Conservation (phyloP, 768 basidiomycete genomes). For the Leucocoprinus sp. region DNA sequence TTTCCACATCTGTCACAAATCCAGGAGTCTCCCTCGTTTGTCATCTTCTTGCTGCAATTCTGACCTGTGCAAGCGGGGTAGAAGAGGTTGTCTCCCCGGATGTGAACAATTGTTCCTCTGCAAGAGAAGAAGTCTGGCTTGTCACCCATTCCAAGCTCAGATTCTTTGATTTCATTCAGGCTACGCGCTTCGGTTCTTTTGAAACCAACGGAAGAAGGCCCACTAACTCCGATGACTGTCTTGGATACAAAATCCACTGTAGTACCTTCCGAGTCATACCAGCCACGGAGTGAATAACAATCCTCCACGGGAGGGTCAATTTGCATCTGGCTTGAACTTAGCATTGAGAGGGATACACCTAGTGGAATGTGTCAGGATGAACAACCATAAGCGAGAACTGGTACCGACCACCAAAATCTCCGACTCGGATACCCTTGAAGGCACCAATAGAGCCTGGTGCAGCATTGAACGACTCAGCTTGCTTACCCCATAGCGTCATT, state of each 20-base stretch:
- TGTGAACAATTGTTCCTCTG: constrained; percentile 80
- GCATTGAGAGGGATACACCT: constrained; percentile 83
- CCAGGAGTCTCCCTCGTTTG: constrained; percentile 64
- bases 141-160: constrained; percentile 67
- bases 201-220: constrained; percentile 27
- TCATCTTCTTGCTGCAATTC: constrained; percentile 87
- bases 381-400: not conserved
- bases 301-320: constrained; percentile 90
- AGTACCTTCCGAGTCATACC: constrained; percentile 76
- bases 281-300: constrained; percentile 79
- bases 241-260: constrained; percentile 65
- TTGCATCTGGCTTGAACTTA: constrained; percentile 73
- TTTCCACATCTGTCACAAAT: constrained; percentile 89
- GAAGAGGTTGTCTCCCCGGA: constrained; percentile 72
- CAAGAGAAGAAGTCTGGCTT: constrained; percentile 74
- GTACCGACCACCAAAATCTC: constrained; percentile 45
- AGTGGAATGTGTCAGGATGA: constrained; percentile 9
- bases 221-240: constrained; percentile 27
- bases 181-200: constrained; percentile 68
- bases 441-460: constrained; percentile 69
- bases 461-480: constrained; percentile 73
- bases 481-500: constrained; percentile 92
- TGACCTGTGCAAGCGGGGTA: constrained; percentile 85
- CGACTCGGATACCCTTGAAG: constrained; percentile 89
- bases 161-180: constrained; percentile 64